Conservation (phyloP, 2,329 filamentous ascomycete species). For the Pseudogymnoascus destructans region DNA sequence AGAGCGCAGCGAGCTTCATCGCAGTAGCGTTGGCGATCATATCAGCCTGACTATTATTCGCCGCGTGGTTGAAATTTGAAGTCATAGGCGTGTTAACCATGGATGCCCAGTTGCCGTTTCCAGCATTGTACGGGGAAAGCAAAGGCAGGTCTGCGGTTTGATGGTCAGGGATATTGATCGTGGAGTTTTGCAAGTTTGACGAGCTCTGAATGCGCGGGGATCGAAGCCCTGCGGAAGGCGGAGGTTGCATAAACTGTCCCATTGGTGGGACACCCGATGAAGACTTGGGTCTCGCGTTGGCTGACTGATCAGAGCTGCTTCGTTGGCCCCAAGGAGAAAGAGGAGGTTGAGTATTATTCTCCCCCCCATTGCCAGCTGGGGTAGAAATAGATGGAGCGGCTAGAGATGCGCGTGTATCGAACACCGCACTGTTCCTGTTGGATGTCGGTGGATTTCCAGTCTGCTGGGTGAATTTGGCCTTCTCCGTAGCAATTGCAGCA, state of each 20-base stretch:
- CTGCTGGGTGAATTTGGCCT: conserved; percentile 92
- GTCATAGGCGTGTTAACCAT: conserved; percentile 98
- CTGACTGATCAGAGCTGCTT: conserved; percentile 30
- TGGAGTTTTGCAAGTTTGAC: conserved; percentile 69
- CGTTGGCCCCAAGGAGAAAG: conserved; percentile 66
- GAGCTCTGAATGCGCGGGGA: conserved; percentile 63
- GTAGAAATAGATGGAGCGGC: conserved; percentile 62
- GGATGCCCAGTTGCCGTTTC: conserved; percentile 91
- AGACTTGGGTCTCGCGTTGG: conserved; percentile 56
- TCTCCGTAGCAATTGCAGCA: conserved; percentile 95
- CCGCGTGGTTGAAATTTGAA: conserved; percentile 57
- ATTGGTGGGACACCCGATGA: conserved; percentile 70
- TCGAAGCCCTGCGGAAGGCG: conserved; percentile 59
- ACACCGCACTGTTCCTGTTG: conserved; percentile 77
- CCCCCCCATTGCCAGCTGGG: conserved; percentile 45
- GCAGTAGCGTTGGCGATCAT: conserved; percentile 98
- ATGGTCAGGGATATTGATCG: conserved; percentile 59
- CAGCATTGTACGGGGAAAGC: conserved; percentile 68
- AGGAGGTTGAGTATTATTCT: conserved; percentile 50
- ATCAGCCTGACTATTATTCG: conserved; percentile 58
- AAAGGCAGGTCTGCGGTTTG: conserved; percentile 61
- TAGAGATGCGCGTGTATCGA: conserved; percentile 62
- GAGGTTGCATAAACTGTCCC: conserved; percentile 87
- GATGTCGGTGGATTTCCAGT: conserved; percentile 82
- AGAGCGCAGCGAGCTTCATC: conserved; percentile 95